phyloP scores from a whole-genome alignment of 2,329 filamentous ascomycete genomes.

The Thielaviopsis punctulata region DNA sequence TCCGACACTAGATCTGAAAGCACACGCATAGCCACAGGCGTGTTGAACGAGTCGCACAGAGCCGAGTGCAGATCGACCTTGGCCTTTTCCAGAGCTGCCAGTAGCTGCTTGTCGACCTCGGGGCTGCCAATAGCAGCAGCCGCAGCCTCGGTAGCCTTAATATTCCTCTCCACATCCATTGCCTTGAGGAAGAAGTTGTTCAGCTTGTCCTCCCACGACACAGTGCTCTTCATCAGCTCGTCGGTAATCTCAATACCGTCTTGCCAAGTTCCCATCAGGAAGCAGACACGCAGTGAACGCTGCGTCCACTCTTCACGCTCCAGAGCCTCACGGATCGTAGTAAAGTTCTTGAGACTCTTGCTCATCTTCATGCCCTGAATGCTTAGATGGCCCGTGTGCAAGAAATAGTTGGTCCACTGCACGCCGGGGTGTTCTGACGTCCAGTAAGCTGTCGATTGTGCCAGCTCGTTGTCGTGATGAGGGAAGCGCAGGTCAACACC shows the following conservation, averaged over 20 bases:
- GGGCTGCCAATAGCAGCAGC: constrained; percentile 5
- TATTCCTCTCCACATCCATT: constrained; percentile 10
- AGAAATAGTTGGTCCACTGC: constrained; percentile 89
- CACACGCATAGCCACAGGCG: constrained; percentile 58
- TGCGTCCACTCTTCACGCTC: constrained; percentile 50
- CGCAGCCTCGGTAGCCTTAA: constrained; percentile 3
- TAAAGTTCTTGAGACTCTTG: constrained; percentile 90
- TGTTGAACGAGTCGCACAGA: constrained; percentile 76
- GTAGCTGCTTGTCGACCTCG: constrained; percentile 18
- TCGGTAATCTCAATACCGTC: constrained; percentile 82
- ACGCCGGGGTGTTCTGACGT: constrained; percentile 10
- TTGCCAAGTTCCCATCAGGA: constrained; percentile 76
- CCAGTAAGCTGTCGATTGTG: constrained; percentile 75
- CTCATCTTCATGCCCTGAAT: constrained; percentile 92
- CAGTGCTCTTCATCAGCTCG: constrained; percentile 39
- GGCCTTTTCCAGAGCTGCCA: constrained; percentile 32
- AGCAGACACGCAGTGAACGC: constrained; percentile 66
- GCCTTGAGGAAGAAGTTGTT: constrained; percentile 13
- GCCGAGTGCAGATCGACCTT: constrained; percentile 39
- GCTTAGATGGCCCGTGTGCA: constrained; percentile 79
- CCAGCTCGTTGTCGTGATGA: constrained; percentile 77
- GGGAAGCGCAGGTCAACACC: constrained; percentile 85
- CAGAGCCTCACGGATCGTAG: constrained; percentile 75
- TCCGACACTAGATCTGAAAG: constrained; percentile 63
- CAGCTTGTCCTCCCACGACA: constrained; percentile 12